A percentile compares a stretch with the other conserved stretches of the same genome.
These are phyloP conservation scores for Symbiodinium natans DNA, from an alignment of 73 alveolate genomes.

Conservation along the genomic window DNA sequence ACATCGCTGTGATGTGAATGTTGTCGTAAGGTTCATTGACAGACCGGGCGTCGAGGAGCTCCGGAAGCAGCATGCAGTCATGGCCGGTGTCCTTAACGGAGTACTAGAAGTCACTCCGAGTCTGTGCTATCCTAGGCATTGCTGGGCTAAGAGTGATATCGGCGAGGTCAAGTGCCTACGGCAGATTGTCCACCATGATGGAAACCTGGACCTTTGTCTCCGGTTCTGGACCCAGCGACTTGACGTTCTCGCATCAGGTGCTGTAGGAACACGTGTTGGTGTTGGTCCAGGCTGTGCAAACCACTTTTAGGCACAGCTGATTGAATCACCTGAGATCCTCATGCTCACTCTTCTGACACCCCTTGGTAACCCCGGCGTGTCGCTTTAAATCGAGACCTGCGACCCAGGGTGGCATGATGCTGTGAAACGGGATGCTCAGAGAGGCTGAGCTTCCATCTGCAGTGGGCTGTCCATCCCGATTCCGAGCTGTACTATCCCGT, in stretches of 20 bases:
- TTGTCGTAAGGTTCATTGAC: constrained; percentile 54
- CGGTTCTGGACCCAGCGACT: not conserved
- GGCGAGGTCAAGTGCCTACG: constrained; percentile 60
- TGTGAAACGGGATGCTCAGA: not conserved
- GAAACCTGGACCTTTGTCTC: constrained; percentile 75
- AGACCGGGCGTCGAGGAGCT: constrained; percentile 86
- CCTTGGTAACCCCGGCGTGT: no score
- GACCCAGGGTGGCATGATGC: not conserved
- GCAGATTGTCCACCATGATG: constrained; percentile 88
- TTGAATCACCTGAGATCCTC: no score
- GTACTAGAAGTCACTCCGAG: not conserved
- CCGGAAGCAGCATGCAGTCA: constrained; percentile 65
- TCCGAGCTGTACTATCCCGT: not conserved
- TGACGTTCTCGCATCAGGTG: not conserved
- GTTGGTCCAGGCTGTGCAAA: no score
- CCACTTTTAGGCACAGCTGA: no score
- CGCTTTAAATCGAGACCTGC: no score
- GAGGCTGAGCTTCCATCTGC: not conserved
- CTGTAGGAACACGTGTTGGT: not conserved
- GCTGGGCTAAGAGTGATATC: not conserved
- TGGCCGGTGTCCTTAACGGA: not conserved
- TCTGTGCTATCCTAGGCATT: not conserved
- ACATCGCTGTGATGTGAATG: no score
- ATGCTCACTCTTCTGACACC: no score
- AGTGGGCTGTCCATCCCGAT: not conserved